These are phyloP conservation scores for Kalmanozyma brasiliensis DNA, from an alignment of 1,284 basidiomycete genomes.

Conservation along the genomic window DNA sequence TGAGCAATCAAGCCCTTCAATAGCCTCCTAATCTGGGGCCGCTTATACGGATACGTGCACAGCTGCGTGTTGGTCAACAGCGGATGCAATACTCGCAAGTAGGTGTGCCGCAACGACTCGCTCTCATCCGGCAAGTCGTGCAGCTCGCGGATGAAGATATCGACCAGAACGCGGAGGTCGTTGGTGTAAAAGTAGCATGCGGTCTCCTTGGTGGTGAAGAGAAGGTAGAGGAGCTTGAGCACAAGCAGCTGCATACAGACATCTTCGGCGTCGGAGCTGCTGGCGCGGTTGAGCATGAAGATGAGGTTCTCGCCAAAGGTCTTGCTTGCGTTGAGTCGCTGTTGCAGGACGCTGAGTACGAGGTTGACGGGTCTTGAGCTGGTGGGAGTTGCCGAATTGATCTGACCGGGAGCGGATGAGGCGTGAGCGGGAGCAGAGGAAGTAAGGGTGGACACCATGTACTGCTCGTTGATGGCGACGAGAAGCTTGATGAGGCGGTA, in stretches of 20 bases:
- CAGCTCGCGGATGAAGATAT: slow-evolving; percentile 93
- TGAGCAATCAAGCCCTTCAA: slow-evolving; percentile 83
- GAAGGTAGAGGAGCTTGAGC: slow-evolving; percentile 90
- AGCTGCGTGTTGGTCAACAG: slow-evolving; percentile 94
- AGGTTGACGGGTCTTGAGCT: slow-evolving; percentile 72
- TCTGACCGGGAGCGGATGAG: slow-evolving; percentile 13
- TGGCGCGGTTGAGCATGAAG: slow-evolving; percentile 94
- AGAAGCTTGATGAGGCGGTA: slow-evolving; percentile 54
- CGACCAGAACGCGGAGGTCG: slow-evolving; percentile 92
- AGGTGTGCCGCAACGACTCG: slow-evolving; percentile 96
- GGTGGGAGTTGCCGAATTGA: slow-evolving; percentile 24
- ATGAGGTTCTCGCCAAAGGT: slow-evolving; percentile 99
- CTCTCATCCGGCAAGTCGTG: slow-evolving; percentile 90
- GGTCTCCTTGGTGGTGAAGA: slow-evolving; percentile 92
- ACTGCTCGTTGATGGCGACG: slow-evolving; percentile 91
- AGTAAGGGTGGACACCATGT: slow-evolving; percentile 81
- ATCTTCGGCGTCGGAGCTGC: slow-evolving; percentile 75
- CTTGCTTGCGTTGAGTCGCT: slow-evolving; percentile 83
- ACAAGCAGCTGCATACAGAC: slow-evolving; percentile 93
- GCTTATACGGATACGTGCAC: slow-evolving; percentile 84
- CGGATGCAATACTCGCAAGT: slow-evolving; percentile 93
- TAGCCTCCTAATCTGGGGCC: slow-evolving; percentile 83
- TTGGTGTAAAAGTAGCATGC: slow-evolving; percentile 99
- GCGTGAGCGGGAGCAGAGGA: slow-evolving; percentile 68
- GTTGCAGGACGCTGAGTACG: slow-evolving; percentile 83